A percentile compares a stretch with the other conserved stretches of the same genome.
phyloP scores from a whole-genome alignment of 495 filamentous ascomycete species.

The Geopyxis carbonaria region DNA sequence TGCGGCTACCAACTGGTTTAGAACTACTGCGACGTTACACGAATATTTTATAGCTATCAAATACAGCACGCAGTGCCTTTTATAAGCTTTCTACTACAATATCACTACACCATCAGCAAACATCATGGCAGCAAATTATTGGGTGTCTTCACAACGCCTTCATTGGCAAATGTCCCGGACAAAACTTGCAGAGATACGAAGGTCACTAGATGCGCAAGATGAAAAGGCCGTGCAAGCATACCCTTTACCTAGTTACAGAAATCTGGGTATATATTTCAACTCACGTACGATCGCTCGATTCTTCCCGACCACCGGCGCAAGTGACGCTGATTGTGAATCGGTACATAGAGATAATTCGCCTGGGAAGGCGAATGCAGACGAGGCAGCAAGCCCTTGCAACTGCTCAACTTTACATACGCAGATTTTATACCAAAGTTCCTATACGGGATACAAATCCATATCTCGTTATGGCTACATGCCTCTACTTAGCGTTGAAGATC shows the following conservation, averaged over 20 bases:
- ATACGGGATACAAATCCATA: slow-evolving; percentile 89
- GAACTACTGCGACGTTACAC: too few relatives aligned
- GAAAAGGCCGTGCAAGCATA: slow-evolving; percentile 53
- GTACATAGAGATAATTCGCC: slow-evolving; percentile 51
- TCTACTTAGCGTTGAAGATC: slow-evolving; percentile 97
- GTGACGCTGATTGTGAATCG: neutral
- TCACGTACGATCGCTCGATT: slow-evolving; percentile 44
- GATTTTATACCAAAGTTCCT: slow-evolving; percentile 83
- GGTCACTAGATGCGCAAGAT: slow-evolving; percentile 56
- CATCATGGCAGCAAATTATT: slow-evolving; percentile 87
- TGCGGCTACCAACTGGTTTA: too few relatives aligned
- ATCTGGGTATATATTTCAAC: slow-evolving; percentile 84
- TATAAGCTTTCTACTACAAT: slow-evolving; percentile 8
- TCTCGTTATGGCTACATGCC: slow-evolving; percentile 70
- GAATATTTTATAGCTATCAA: too few relatives aligned
- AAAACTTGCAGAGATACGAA: slow-evolving; percentile 53
- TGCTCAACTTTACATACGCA: slow-evolving; percentile 81
- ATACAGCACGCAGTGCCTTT: too few relatives aligned
- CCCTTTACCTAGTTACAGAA: slow-evolving; percentile 61
- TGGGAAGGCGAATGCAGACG: slow-evolving; percentile 59
- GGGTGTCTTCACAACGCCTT: slow-evolving; percentile 79
- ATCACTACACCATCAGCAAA: neutral
- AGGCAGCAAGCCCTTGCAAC: slow-evolving; percentile 89
- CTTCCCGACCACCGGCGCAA: neutral
- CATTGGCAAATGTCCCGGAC: slow-evolving; percentile 81